Evolutionary conservation across 805 yeast genomes (phyloP).

Genomic region (Ogataea zsoltii): DNA sequence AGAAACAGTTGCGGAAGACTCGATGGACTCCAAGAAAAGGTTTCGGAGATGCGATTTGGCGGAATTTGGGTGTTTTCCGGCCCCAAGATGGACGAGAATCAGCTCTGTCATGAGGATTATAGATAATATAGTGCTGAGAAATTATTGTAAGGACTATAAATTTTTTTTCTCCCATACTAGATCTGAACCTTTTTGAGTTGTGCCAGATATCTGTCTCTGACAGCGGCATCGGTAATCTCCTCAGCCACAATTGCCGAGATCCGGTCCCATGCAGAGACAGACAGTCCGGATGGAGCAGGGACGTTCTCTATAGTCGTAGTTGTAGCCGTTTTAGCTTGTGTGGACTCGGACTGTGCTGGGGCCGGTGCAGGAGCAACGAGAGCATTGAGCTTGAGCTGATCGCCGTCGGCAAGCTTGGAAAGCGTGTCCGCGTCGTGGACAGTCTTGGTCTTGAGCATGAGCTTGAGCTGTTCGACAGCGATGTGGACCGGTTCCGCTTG

Average conservation of each 20-base stretch:
- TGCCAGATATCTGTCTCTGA: conserved; percentile 17
- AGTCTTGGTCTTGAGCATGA: conserved; percentile 53
- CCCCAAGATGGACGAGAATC: conserved; percentile 49
- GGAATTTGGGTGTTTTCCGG: conserved; percentile 42
- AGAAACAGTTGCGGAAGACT: background rate
- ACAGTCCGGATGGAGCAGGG: no score
- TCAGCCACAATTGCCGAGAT: conserved; percentile 34
- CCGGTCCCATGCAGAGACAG: conserved; percentile 36
- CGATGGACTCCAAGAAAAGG: conserved; percentile 4
- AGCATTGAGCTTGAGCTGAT: conserved; percentile 36
- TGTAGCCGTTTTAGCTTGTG: no score
- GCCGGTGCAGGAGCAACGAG: no score
- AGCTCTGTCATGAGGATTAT: conserved; percentile 4
- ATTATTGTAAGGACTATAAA: background rate
- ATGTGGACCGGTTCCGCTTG: conserved; percentile 29
- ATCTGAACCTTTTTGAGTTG: conserved; percentile 20
- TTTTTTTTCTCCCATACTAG: conserved; percentile 1
- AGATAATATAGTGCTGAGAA: background rate
- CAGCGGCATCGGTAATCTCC: conserved; percentile 30
- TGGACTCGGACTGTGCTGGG: no score
- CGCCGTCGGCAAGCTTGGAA: conserved; percentile 17
- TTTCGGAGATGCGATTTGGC: background rate
- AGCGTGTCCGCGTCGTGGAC: conserved; percentile 44
- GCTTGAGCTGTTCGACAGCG: conserved; percentile 40
- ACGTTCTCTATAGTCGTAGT: no score